These are phyloP conservation scores for Candida buenavistaensis DNA, from an alignment of 1,139 yeast genomes.

Conservation along the genomic window DNA sequence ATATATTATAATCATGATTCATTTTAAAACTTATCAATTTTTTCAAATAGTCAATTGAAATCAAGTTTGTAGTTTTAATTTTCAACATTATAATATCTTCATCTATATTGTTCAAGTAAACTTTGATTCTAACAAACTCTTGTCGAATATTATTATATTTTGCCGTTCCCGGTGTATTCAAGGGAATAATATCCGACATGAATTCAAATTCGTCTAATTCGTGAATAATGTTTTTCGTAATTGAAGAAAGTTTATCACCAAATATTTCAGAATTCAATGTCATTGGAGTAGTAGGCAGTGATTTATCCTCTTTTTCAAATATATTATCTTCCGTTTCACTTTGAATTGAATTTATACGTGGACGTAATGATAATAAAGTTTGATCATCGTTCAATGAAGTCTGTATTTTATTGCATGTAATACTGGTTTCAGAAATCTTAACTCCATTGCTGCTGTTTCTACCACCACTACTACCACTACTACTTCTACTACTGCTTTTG, in stretches of 20 bases:
- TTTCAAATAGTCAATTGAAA: conserved; percentile 32
- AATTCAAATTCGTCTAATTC: conserved; percentile 8
- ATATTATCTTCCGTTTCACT: conserved; percentile 6
- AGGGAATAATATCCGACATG: not conserved
- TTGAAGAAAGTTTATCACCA: not conserved
- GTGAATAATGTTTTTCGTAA: conserved; percentile 1
- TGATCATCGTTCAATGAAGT: no score
- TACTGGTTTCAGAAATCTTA: no score
- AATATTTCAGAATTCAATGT: conserved; percentile 6
- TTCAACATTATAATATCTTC: conserved; percentile 34
- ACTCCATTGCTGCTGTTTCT: no score
- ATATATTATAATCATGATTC: conserved; percentile 33
- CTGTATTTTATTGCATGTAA: no score
- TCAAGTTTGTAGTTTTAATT: conserved; percentile 26
- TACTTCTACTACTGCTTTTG: conserved; percentile 1
- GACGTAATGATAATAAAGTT: no score
- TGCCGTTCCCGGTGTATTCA: not conserved
- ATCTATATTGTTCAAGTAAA: conserved; percentile 30
- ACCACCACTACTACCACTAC: not conserved
- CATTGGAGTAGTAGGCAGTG: conserved; percentile 9
- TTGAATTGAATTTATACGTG: conserved; percentile 5
- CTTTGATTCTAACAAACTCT: conserved; percentile 33
- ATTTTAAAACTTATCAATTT: conserved; percentile 33
- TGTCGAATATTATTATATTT: conserved; percentile 1
- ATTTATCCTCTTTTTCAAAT: conserved; percentile 1